A percentile compares a stretch with the other conserved stretches of the same genome.
Conservation (phyloP, 2,329 filamentous ascomycete species). For the Aspergillus quadrilineatus region DNA sequence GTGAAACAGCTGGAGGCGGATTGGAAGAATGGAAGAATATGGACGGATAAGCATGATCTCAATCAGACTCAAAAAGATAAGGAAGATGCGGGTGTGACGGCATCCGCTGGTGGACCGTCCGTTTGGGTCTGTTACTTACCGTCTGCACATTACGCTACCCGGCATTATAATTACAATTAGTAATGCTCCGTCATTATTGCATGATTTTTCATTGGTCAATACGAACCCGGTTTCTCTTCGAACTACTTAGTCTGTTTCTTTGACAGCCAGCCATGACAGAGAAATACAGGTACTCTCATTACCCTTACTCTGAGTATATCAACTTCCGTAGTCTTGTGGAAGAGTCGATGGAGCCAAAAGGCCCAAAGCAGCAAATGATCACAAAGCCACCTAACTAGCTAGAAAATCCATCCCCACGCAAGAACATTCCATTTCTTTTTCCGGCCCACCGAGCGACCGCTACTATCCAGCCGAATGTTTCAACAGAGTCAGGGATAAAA, state of each 20-base stretch:
- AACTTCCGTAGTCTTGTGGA: no score
- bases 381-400: background rate
- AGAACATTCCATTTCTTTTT: conserved; percentile 6
- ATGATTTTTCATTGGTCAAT: background rate
- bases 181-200: background rate
- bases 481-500: background rate
- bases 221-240: background rate
- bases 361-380: background rate
- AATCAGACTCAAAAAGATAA: conserved; percentile 11
- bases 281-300: background rate
- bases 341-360: background rate
- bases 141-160: background rate
- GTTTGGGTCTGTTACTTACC: conserved; percentile 7
- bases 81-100: conserved; percentile 12
- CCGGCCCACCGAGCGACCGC: background rate
- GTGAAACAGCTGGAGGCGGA: background rate
- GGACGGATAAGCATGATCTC: conserved; percentile 13
- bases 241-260: background rate
- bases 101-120: conserved; percentile 7
- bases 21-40: background rate
- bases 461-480: background rate
- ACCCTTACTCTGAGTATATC: no score
- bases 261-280: background rate
- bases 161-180: background rate
- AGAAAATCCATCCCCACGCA: background rate